These are phyloP conservation scores for Colletotrichum brevisporum DNA, from an alignment of 2,329 filamentous ascomycete species.

Conservation along the genomic window DNA sequence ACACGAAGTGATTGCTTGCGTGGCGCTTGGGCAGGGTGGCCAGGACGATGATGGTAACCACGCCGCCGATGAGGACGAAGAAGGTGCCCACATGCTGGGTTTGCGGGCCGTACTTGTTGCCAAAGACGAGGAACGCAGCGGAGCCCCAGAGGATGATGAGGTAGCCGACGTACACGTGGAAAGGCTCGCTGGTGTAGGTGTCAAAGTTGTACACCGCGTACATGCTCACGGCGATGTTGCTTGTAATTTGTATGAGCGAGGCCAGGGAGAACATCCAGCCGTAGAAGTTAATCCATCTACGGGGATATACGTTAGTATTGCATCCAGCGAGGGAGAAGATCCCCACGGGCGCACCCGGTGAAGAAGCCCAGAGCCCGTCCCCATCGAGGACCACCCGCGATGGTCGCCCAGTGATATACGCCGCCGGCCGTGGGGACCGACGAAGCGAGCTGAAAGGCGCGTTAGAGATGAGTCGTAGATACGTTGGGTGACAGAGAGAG, in stretches of 20 bases:
- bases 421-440: constrained; percentile 72
- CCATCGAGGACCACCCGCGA: constrained; percentile 68
- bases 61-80: constrained; percentile 66
- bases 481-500: neutral
- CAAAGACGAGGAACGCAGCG: constrained; percentile 67
- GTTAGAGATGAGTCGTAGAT: constrained; percentile 21
- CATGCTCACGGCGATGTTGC: constrained; percentile 73
- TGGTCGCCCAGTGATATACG: constrained; percentile 73
- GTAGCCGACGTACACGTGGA: constrained; percentile 73
- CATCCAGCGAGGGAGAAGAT: neutral
- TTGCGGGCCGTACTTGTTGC: constrained; percentile 68
- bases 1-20: constrained; percentile 67
- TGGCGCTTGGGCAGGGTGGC: constrained; percentile 67
- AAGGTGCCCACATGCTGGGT: constrained; percentile 67
- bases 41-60: constrained; percentile 67
- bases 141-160: constrained; percentile 69
- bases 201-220: constrained; percentile 71
- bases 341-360: constrained; percentile 47
- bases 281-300: constrained; percentile 65
- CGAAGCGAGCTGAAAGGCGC: constrained; percentile 66
- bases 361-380: constrained; percentile 66
- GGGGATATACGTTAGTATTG: no score
- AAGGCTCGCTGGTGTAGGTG: constrained; percentile 63
- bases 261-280: constrained; percentile 75
- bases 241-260: constrained; percentile 70